These are phyloP conservation scores for Pascua sp. DNA, from an alignment of 1,284 basidiomycete species.

Conservation along the genomic window DNA sequence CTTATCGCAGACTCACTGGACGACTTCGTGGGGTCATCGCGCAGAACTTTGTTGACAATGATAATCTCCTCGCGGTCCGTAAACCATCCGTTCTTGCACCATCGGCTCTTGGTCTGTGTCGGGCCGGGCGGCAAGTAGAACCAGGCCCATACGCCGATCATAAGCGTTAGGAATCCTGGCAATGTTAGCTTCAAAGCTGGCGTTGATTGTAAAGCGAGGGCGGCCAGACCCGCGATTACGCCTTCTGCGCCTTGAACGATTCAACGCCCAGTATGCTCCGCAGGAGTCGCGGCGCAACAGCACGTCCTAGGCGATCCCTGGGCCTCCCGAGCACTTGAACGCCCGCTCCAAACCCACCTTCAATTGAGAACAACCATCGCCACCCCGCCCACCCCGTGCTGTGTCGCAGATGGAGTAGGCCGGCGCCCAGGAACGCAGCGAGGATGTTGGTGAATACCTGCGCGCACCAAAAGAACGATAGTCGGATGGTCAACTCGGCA, in stretches of 20 bases:
- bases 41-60: constrained; percentile 51
- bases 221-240: too few species aligned
- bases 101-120: constrained; percentile 34
- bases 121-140: constrained; percentile 45
- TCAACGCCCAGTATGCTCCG: too few species aligned
- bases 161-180: constrained; percentile 29
- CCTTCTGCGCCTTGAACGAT: too few species aligned
- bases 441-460: constrained; percentile 29
- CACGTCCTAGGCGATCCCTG: too few species aligned
- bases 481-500: constrained; percentile 34
- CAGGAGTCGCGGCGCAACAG: too few species aligned
- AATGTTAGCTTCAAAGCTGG: too few species aligned
- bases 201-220: too few species aligned
- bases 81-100: constrained; percentile 46
- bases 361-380: constrained; percentile 41
- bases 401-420: constrained; percentile 45
- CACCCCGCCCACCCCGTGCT: constrained; percentile 34
- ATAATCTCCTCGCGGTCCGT: constrained; percentile 50
- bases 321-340: too few species aligned
- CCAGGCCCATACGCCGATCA: constrained; percentile 38
- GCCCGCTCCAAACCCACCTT: constrained; percentile 17
- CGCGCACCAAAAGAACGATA: constrained; percentile 48
- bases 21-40: constrained; percentile 51
- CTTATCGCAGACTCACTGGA: not conserved
- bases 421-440: constrained; percentile 38